These are phyloP conservation scores for Penicillium nucicola DNA, from an alignment of 495 filamentous ascomycete species.

Conservation along the genomic window DNA sequence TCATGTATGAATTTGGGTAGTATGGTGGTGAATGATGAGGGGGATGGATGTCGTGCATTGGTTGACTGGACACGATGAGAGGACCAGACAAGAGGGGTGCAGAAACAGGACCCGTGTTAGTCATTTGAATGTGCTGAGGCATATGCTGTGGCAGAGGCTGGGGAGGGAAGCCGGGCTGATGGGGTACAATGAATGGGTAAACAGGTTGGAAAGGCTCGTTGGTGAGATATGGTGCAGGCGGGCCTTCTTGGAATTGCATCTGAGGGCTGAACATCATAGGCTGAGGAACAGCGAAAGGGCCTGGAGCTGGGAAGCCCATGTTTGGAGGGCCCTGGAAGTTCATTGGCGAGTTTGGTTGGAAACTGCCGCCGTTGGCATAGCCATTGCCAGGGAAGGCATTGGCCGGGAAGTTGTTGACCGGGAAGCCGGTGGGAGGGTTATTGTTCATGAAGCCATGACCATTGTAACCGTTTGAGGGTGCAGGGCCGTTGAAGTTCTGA, in stretches of 20 bases:
- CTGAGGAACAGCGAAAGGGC: background rate
- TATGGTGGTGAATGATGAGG: too few species aligned
- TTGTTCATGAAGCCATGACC: too few species aligned
- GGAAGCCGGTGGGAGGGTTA: background rate
- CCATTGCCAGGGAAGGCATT: background rate
- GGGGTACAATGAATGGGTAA: constrained; percentile 3
- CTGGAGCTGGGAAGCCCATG: background rate
- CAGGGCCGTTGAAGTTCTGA: background rate
- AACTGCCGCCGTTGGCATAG: background rate
- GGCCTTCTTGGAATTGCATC: background rate
- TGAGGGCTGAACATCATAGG: background rate
- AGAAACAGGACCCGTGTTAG: too few species aligned
- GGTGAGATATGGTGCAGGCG: background rate
- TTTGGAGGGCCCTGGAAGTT: constrained; percentile 1
- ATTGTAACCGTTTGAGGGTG: background rate
- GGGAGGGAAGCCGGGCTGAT: background rate
- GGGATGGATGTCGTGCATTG: too few species aligned
- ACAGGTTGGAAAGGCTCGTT: background rate
- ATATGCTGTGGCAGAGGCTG: too few species aligned
- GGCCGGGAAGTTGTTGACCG: background rate
- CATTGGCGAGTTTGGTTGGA: background rate
- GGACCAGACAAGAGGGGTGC: too few species aligned
- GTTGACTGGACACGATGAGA: too few species aligned
- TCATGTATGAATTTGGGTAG: too few species aligned
- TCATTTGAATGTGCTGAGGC: too few species aligned